Evolutionary conservation across 352 stramenopile genomes (phyloP).

Genomic region (Globisporangium parvum): DNA sequence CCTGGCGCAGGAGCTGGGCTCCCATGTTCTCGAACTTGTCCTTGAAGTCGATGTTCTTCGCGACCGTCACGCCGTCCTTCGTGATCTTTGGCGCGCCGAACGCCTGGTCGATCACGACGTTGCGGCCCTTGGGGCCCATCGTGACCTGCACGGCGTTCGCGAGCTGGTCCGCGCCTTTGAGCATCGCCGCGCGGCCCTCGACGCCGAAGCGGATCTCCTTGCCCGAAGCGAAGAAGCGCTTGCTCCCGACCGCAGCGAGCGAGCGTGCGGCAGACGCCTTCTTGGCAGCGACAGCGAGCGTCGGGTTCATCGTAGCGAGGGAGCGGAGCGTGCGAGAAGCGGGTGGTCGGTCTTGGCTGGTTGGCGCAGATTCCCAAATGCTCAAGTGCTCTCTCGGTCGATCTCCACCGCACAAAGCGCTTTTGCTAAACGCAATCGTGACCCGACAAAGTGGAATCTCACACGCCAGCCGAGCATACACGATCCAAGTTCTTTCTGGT

Average conservation of each 20-base stretch:
- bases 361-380: conserved; percentile 16
- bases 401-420: too few species aligned
- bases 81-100: conserved; percentile 77
- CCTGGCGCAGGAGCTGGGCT: conserved; percentile 55
- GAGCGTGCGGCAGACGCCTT: conserved; percentile 38
- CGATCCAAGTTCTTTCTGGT: too few species aligned
- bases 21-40: conserved; percentile 83
- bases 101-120: conserved; percentile 99
- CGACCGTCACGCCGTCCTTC: conserved; percentile 74
- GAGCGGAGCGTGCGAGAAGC: neutral
- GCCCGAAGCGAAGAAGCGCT: conserved; percentile 80
- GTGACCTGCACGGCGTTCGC: conserved; percentile 99
- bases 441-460: too few species aligned
- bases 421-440: too few species aligned
- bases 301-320: conserved; percentile 38
- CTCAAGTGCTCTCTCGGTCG: neutral
- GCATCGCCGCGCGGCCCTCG: conserved; percentile 96
- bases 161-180: conserved; percentile 97
- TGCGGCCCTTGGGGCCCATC: conserved; percentile 99
- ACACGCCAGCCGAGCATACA: too few species aligned
- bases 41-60: conserved; percentile 73
- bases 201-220: conserved; percentile 99
- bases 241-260: conserved; percentile 26
- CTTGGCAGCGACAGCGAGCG: conserved; percentile 57
- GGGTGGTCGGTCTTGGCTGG: conserved; percentile 7